These are phyloP conservation scores for Fraxinus sp. DNA, from an alignment of 305 asterid species.

Conservation along the genomic window DNA sequence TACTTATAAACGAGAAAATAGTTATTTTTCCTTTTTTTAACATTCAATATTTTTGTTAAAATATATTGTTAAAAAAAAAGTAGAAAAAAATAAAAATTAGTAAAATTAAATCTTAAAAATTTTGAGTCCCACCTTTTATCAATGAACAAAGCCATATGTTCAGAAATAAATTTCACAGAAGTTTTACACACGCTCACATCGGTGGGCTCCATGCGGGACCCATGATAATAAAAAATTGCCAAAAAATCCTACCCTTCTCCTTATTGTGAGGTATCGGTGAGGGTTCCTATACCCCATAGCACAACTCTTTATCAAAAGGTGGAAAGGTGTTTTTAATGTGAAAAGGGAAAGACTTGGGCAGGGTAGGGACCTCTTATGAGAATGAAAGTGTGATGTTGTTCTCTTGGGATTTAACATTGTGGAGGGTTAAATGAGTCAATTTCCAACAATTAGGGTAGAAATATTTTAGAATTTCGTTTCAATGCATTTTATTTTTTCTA, in stretches of 20 bases:
- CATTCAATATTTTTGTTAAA: too few relatives aligned
- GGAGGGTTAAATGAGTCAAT: not conserved
- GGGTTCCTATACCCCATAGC: too few relatives aligned
- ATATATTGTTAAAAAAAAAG: not conserved
- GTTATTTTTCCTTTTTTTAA: not conserved
- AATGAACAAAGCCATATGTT: not conserved
- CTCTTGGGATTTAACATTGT: not conserved
- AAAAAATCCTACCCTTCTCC: too few relatives aligned
- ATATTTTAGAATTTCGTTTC: not conserved
- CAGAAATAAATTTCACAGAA: too few relatives aligned
- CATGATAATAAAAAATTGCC: too few relatives aligned
- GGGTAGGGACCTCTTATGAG: slow-evolving; percentile 21
- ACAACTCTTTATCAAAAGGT: too few relatives aligned
- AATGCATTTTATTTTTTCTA: not conserved
- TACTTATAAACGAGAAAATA: too few relatives aligned
- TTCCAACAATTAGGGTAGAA: not conserved
- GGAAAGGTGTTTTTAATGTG: slow-evolving; percentile 10
- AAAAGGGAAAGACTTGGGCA: slow-evolving; percentile 6
- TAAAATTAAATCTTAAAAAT: slow-evolving; percentile 10
- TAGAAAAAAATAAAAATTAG: not conserved
- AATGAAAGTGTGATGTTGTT: not conserved
- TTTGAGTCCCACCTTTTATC: slow-evolving; percentile 28
- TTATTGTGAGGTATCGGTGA: too few relatives aligned
- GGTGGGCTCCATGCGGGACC: too few relatives aligned
- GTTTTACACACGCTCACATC: too few relatives aligned